Evolutionary conservation across 164 flowering plant genomes (phyloP).

Genomic region (Aristolochia californica): DNA sequence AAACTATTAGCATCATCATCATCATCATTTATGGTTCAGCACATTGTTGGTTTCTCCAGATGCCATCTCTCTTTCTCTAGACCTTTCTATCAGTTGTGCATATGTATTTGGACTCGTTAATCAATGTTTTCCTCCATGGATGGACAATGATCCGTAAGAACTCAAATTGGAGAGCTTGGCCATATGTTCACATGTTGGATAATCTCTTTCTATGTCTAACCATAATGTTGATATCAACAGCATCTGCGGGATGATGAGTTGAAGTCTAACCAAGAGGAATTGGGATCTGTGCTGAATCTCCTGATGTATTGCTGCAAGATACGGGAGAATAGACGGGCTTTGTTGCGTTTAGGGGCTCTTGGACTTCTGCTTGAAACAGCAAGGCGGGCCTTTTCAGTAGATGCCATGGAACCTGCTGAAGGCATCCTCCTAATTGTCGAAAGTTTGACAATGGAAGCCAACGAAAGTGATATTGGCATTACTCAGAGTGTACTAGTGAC

Average conservation of each 20-base stretch:
- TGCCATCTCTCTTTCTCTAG: no score
- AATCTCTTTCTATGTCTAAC: no score
- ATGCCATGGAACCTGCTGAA: slow-evolving; percentile 99
- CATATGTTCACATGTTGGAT: no score
- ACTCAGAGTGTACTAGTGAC: slow-evolving; percentile 62
- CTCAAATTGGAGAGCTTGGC: no score
- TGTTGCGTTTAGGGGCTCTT: slow-evolving; percentile 71
- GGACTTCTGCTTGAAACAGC: slow-evolving; percentile 92
- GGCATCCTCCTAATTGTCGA: slow-evolving; percentile 97
- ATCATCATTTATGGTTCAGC: no score
- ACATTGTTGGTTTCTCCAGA: no score
- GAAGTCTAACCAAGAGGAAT: slow-evolving; percentile 86
- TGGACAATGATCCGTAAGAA: no score
- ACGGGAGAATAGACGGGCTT: slow-evolving; percentile 77
- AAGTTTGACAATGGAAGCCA: slow-evolving; percentile 91
- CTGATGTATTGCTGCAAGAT: slow-evolving; percentile 96
- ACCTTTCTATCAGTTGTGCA: no score
- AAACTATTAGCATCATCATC: no score
- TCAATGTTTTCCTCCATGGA: no score
- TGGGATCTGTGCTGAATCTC: slow-evolving; percentile 78
- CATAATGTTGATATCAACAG: slow-evolving; percentile 23
- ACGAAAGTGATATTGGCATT: slow-evolving; percentile 80
- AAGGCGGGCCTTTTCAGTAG: slow-evolving; percentile 91
- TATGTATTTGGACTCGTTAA: no score
- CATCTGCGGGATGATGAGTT: slow-evolving; percentile 67